Evolutionary conservation across 164 flowering plant genomes (phyloP), one percentile per base, ranked within the genome.

Genomic region (Magnolia changhungtana): DNA sequence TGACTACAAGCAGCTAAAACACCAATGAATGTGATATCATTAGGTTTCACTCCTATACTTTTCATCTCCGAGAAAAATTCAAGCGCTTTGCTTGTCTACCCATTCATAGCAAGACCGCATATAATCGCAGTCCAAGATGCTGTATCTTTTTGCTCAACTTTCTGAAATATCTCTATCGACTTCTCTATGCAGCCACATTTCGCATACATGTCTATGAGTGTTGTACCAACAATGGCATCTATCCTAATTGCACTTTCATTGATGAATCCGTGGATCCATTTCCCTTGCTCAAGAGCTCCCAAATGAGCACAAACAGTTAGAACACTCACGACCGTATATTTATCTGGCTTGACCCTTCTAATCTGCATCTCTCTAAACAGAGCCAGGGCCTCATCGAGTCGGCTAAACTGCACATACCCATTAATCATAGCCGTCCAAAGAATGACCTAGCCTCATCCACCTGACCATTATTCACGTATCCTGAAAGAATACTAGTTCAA

Each of bases 351-450:
- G 70, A 94, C 61, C 50, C 84, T 70, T 75, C 45, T 66, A 71
- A 74, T 73, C 79, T 92, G 98, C 98, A 94, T 92, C 78, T 81
- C 83, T 37, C 79, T 80, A 78, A 94, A 92, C 68, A 94, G 79
- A 18, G 76, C 71, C 76, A 89, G 70, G 20, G 97, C 97, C 74
- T 94, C 97, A 72, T 88, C 91, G 71, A 90, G 85, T 31, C 77
- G 81, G 75, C 86, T 88, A 71, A 83, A 90, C 78, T 88, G 95
- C 78, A 91, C 93, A 80, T 91, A 92, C 75, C 94, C 97, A 80
- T 90, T 90, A 69, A 92, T 87, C 95, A 94, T 89, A 76, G 96
- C 88, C 11, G 96, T 93, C 98, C 98, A 93, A n/a, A 90, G 86
- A 82, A 93, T 81, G 64, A 86, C 76, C 90, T 85, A 19, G 97